Percentiles rank a stretch among this genome's conserved stretches.
Conservation (phyloP, 164 flowering plant genomes). For the Dillenia turbinata region DNA sequence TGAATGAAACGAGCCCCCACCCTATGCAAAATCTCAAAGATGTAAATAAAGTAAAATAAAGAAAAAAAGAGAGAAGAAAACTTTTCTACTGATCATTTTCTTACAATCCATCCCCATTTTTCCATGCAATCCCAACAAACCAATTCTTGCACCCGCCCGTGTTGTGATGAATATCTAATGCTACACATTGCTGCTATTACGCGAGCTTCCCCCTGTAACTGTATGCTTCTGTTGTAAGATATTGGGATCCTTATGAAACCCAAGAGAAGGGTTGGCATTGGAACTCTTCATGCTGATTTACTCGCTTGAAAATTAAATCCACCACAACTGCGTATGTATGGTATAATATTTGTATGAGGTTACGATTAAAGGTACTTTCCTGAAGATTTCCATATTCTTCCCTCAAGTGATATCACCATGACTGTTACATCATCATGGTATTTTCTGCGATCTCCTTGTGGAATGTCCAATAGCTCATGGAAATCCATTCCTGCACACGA, state of each 20-base stretch:
- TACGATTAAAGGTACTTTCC: conserved; percentile 68
- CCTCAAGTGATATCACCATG: conserved; percentile 94
- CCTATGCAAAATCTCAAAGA: conserved; percentile 17
- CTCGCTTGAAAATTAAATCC: conserved; percentile 11
- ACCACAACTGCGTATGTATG: background rate
- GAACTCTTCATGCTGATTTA: conserved; percentile 1
- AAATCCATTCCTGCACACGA: conserved; percentile 78
- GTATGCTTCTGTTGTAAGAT: conserved; percentile 8
- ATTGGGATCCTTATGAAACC: conserved; percentile 12
- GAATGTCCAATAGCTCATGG: conserved; percentile 87
- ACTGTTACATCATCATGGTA: conserved; percentile 99
- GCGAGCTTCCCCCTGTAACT: conserved; percentile 9
- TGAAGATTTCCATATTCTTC: conserved; percentile 97
- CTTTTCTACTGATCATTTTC: conserved; percentile 7
- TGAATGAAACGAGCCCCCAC: conserved; percentile 17
- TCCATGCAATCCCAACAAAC: conserved; percentile 4
- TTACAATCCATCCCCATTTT: conserved; percentile 10
- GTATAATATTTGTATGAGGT: background rate
- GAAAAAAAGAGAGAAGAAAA: conserved; percentile 4
- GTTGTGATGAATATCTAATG: conserved; percentile 16
- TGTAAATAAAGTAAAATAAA: no score
- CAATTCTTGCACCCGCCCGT: conserved; percentile 10
- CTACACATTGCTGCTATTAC: conserved; percentile 11
- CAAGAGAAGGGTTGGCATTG: conserved; percentile 19
- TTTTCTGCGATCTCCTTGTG: conserved; percentile 97